A percentile compares a stretch with the other conserved stretches of the same genome.
Conservation (phyloP, 2,329 filamentous ascomycete species). For the Ceratocystis colombiana region DNA sequence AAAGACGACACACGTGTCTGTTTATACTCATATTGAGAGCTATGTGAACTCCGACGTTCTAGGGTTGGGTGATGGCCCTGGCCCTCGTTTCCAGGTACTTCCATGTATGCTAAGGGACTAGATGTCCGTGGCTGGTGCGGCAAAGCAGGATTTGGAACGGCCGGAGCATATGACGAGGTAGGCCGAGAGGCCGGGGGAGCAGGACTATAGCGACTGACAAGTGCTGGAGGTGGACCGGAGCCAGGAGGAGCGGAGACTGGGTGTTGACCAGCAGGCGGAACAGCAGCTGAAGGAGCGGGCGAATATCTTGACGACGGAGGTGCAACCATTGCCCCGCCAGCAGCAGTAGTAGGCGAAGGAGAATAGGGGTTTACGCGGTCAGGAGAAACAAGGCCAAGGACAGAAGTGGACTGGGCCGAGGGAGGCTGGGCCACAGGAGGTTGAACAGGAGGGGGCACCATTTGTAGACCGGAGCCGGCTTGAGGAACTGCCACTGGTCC, state of each 20-base stretch:
- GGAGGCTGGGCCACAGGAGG: conserved; percentile 25
- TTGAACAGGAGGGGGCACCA: background rate
- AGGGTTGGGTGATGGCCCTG: conserved; percentile 34
- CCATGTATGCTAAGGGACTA: conserved; percentile 55
- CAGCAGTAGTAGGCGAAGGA: background rate
- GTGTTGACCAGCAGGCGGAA: conserved; percentile 28
- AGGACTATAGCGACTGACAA: conserved; percentile 44
- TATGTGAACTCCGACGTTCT: conserved; percentile 37
- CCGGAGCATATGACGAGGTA: conserved; percentile 37
- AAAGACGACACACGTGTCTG: conserved; percentile 48
- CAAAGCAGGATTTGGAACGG: conserved; percentile 39
- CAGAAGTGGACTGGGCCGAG: conserved; percentile 20
- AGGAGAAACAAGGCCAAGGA: conserved; percentile 42
- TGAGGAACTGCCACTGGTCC: conserved; percentile 24
- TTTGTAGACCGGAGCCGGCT: background rate
- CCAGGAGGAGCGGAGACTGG: conserved; percentile 32
- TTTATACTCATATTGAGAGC: conserved; percentile 42
- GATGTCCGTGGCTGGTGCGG: conserved; percentile 55
- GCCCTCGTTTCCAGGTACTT: conserved; percentile 39
- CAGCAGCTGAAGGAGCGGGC: conserved; percentile 41
- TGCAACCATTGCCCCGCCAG: conserved; percentile 31
- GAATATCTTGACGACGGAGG: conserved; percentile 47
- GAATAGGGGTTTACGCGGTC: conserved; percentile 46
- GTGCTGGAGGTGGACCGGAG: conserved; percentile 28
- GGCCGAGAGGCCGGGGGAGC: conserved; percentile 37